phyloP scores from a whole-genome alignment of 176 grass and related monocot species.

The Saccharum spontaneum region DNA sequence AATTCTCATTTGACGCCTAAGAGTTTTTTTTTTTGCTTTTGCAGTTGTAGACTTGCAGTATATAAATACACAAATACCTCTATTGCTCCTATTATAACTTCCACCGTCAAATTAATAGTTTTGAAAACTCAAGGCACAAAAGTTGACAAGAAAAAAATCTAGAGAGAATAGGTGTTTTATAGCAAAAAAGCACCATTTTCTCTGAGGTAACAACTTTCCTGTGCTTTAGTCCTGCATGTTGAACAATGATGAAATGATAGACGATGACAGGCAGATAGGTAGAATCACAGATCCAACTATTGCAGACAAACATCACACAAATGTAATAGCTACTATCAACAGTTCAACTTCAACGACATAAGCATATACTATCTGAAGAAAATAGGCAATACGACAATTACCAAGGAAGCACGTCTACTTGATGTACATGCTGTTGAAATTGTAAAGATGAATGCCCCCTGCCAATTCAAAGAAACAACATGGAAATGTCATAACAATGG shows the following conservation, averaged over 20 bases:
- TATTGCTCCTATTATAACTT: background rate
- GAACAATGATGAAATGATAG: background rate
- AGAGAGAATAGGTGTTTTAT: background rate
- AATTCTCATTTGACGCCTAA: background rate
- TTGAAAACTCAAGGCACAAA: background rate
- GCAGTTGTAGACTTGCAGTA: background rate
- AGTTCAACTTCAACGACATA: too few species aligned
- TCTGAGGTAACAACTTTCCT: background rate
- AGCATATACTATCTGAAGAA: slow-evolving; percentile 13
- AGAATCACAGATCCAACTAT: background rate
- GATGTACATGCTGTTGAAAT: slow-evolving; percentile 47
- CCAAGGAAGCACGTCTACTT: slow-evolving; percentile 74
- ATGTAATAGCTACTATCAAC: too few species aligned
- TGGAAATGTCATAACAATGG: slow-evolving; percentile 7
- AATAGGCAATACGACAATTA: slow-evolving; percentile 35
- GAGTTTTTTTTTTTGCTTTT: background rate
- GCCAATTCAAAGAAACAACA: slow-evolving; percentile 23
- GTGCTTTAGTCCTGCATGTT: background rate
- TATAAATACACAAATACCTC: background rate
- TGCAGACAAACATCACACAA: background rate
- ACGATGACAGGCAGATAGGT: background rate
- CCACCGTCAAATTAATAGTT: background rate
- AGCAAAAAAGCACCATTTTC: background rate
- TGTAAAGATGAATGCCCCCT: slow-evolving; percentile 43
- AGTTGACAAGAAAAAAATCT: background rate